Evolutionary conservation across 495 filamentous ascomycete genomes (phyloP), one percentile per base, ranked within the genome.

Genomic region (Evansstolkia leycettana): DNA sequence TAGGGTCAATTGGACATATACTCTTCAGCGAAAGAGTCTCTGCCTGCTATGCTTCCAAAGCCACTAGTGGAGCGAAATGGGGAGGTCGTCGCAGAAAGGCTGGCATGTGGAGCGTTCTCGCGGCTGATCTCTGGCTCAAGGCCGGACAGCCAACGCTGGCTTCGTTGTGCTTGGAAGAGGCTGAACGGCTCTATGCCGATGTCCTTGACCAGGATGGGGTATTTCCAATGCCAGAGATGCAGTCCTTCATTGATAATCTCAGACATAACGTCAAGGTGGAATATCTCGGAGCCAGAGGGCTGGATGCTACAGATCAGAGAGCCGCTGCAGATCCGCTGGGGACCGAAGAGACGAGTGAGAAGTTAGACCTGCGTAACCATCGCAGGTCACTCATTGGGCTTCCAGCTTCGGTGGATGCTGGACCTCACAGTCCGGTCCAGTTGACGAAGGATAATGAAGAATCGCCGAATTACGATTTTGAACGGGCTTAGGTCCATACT

Each of bases 21-120:
- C 64, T 98, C 11, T 67, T 92, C 36, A 81, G 77, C 6, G 88
- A 96, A 59, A 73, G 92, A 23, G 67, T 94, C 7, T 78, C 84
- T 3, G 73, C 82, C 1, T 93, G 86, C 58, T 94, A 86, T 54
- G 76, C 75, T 0, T 73, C 82, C 1, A 80, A 84, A 19, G 77
- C 82, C 1, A 53, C 69, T 0, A 74, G 77, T 0, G 69, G 70
- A 0, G 66, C 75, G n/a, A 59, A 54, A 25, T 82, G 75, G 69
- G 85, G 84, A 3, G 62, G 71, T 3, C 64, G 90, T 36, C 67
- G 63, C 32, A 69, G 90, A 17, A 96, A 94, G 58, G 80, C 85
- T 7, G 92, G 83, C 0, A 71, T 94, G 54, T 98, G 92, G 89
- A 81, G 76, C 44, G 70, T 90, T 17, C 63, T 93, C 19, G 82